These are phyloP conservation scores for Truncatella angustata DNA, from an alignment of 2,329 filamentous ascomycete genomes.

Conservation along the genomic window DNA sequence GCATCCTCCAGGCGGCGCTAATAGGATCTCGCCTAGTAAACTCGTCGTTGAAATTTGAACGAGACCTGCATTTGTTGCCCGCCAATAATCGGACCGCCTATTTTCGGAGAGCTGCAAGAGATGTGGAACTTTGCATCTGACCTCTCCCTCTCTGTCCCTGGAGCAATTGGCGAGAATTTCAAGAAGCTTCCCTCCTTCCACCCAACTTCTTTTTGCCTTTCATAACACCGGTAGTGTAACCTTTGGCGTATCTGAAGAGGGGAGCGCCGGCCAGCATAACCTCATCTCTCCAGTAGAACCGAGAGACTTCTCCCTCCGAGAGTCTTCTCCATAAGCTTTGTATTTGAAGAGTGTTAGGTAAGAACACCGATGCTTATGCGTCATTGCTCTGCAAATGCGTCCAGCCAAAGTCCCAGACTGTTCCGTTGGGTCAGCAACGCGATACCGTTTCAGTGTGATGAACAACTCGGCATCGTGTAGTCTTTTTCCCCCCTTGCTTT, in stretches of 20 bases:
- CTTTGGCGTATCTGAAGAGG: slow-evolving; percentile 3
- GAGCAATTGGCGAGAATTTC: not conserved
- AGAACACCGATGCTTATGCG: not conserved
- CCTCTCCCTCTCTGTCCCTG: not conserved
- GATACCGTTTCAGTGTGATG: too few relatives aligned
- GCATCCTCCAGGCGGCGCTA: not conserved
- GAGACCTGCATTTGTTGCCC: not conserved
- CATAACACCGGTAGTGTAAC: not conserved
- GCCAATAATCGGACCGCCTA: slow-evolving; percentile 5
- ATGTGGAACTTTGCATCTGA: too few relatives aligned
- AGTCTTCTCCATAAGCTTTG: not conserved
- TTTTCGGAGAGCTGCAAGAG: slow-evolving; percentile 6
- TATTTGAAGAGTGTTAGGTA: not conserved
- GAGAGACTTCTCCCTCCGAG: not conserved
- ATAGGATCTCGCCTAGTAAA: not conserved
- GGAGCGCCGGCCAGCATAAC: not conserved
- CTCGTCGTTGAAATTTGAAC: slow-evolving; percentile 5
- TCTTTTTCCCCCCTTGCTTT: too few relatives aligned
- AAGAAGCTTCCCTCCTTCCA: not conserved
- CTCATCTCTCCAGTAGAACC: not conserved
- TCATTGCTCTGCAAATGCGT: not conserved
- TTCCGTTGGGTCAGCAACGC: too few relatives aligned
- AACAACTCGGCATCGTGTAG: too few relatives aligned
- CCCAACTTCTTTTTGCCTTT: not conserved
- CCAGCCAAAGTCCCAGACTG: not conserved